Evolutionary conservation across 2,329 filamentous ascomycete genomes (phyloP), one percentile per base, ranked within the genome.

Genomic region (Sordariomycetes sp.): DNA sequence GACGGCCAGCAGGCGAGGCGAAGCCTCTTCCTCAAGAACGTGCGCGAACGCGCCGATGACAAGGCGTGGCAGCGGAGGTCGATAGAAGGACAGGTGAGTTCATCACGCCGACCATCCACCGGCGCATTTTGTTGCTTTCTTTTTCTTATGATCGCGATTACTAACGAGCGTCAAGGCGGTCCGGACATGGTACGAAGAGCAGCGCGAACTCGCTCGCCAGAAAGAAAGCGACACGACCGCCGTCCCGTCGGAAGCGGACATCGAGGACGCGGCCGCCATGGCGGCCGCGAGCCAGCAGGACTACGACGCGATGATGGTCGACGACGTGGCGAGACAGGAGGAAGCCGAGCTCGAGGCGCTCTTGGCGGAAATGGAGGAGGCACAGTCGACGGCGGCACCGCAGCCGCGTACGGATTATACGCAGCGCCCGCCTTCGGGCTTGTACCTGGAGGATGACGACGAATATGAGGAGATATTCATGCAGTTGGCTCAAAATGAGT

Each of bases 11-110:
- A 89, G 65, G 74, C 78, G 57, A 74, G 88, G 58, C 75, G 87
- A 53, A 79, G 80, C 35, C 72, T 86, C 58, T 92, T 92, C 63
- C 71, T 92, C 59, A 81, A 83, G 65, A 86, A 77, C 55, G 82
- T 87, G 20, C 75, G 81, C 59, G 77, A 82, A 63, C 76, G 79
- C 48, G 72, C 76, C 2, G 81, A 86, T 50, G 80, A 87, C 32
- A 77, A 73, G 63, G 71, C 72, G 24, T 86, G 82, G 76, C 74
- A 79, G 63, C 73, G 77, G 55, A 73, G 84, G 61, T 82, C 83
- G 28, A 81, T 84, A 2, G 83, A 86, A 63, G 81, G 85, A 62
- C 69, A 73, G 62, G 72, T 72, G 64, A 60, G 64, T 58, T 10
- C 13, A 34, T 7, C 13, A 4, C 36, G 12, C 13, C 12, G 36